Evolutionary conservation across 2,329 filamentous ascomycete species (phyloP), one percentile per base, ranked within the genome.

Genomic region (Talaromyces sp.): DNA sequence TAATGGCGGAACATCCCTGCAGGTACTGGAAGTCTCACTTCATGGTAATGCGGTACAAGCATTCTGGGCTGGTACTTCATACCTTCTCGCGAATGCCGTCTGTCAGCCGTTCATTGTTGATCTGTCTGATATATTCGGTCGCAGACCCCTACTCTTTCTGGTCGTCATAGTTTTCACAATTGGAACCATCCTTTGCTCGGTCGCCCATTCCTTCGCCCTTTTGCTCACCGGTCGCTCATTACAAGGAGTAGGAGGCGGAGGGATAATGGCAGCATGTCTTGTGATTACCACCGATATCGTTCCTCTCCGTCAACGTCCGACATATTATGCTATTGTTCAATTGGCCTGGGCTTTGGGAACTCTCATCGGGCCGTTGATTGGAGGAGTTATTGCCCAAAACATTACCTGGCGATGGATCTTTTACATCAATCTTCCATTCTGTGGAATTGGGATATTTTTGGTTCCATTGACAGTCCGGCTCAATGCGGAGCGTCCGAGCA

Each of bases 151-250:
- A 17, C 68, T 72, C 13, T 64, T 82, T 0, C 47, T 63, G 4
- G 64, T 76, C 2, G 70, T 82, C 1, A 68, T 65, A 4, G 56
- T 81, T 2, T 84, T 84, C 53, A 72, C 70, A 0, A 58, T 85
- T 0, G 83, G 83, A 0, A 81, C 81, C 47, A 77, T 77, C 0
- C 70, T 86, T 2, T 77, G 72, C 37, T 83, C 80, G 0, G 74
- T 75, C 0, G 78, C 83, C 0, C 70, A 64, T 0, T 75, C 58
- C 7, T 71, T 70, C 2, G 63, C 61, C 0, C 77, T 78, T 62
- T 70, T 88, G 2, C 82, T 87, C 14, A 74, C 73, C 54, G 82
- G 81, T 17, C 75, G 83, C 2, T 75, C 75, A 1, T 65, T 86
- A 0, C 82, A 86, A 49, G 84, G 84, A 0, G 59, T 81, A 3